These are phyloP conservation scores for Ophiostoma pallidulum DNA, from an alignment of 2,329 filamentous ascomycete genomes.

Conservation along the genomic window DNA sequence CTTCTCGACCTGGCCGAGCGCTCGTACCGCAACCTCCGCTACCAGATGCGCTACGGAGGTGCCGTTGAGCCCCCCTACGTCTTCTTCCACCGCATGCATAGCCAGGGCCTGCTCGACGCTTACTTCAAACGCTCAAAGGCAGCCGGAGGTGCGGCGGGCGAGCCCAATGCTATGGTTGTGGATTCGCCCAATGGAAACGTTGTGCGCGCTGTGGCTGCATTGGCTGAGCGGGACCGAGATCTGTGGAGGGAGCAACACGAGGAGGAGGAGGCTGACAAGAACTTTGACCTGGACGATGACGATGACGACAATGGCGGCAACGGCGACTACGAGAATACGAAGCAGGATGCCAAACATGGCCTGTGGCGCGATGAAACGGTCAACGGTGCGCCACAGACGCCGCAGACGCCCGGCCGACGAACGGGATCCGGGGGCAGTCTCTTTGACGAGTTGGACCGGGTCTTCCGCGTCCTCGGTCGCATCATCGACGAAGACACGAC, in stretches of 20 bases:
- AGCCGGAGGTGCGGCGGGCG: slow-evolving; percentile 15
- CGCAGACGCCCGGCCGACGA: not conserved
- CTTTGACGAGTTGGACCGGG: slow-evolving; percentile 18
- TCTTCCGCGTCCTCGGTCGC: slow-evolving; percentile 16
- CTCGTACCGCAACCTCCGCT: slow-evolving; percentile 23
- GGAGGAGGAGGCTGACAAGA: slow-evolving; percentile 8
- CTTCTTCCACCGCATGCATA: slow-evolving; percentile 30
- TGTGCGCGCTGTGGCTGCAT: slow-evolving; percentile 9
- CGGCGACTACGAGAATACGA: not conserved
- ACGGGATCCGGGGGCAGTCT: slow-evolving; percentile 8
- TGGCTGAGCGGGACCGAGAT: slow-evolving; percentile 8
- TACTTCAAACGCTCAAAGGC: slow-evolving; percentile 22
- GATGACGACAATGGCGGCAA: slow-evolving; percentile 2
- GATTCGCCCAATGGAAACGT: slow-evolving; percentile 6
- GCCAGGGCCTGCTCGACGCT: slow-evolving; percentile 28
- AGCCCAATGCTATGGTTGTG: not conserved
- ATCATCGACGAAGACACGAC: slow-evolving; percentile 16
- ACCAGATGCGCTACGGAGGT: slow-evolving; percentile 16
- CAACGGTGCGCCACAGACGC: not conserved
- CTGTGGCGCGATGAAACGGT: not conserved
- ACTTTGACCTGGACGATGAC: slow-evolving; percentile 1
- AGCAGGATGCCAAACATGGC: not conserved
- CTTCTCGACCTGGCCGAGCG: slow-evolving; percentile 32
- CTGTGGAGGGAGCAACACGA: slow-evolving; percentile 16
- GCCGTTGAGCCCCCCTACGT: slow-evolving; percentile 31